Percentiles rank a stretch among this genome's conserved stretches.
phyloP scores from a whole-genome alignment of 2,329 filamentous ascomycete species.

The Hysterium pulicare region DNA sequence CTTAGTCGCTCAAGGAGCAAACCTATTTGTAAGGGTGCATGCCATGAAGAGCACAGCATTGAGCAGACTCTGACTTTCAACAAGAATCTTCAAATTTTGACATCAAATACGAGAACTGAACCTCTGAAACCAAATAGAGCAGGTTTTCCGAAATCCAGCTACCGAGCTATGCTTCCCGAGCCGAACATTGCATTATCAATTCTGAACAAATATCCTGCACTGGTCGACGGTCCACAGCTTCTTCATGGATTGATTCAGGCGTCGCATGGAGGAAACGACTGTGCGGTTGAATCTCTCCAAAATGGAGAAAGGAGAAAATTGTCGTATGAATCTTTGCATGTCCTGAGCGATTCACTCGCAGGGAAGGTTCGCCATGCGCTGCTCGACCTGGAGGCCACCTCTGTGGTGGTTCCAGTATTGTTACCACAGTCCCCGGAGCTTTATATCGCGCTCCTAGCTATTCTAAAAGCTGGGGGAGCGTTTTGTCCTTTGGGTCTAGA shows the following conservation, averaged over 20 bases:
- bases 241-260: slow-evolving; percentile 62
- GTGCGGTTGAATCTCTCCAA: slow-evolving; percentile 64
- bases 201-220: slow-evolving; percentile 54
- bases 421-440: slow-evolving; percentile 73
- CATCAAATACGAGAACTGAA: too few species aligned
- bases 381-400: slow-evolving; percentile 27
- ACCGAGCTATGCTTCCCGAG: slow-evolving; percentile 21
- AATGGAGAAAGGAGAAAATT: slow-evolving; percentile 48
- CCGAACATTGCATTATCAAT: slow-evolving; percentile 33
- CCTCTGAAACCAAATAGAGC: too few species aligned
- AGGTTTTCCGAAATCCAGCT: too few species aligned
- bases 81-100: too few species aligned
- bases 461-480: slow-evolving; percentile 76
- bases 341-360: slow-evolving; percentile 56
- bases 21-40: too few species aligned
- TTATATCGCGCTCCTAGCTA: slow-evolving; percentile 73
- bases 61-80: too few species aligned
- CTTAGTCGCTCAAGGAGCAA: too few species aligned
- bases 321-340: slow-evolving; percentile 63
- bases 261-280: slow-evolving; percentile 28
- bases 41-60: background rate
- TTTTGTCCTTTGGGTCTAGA: slow-evolving; percentile 84
- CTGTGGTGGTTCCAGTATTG: slow-evolving; percentile 67
- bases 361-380: slow-evolving; percentile 19
- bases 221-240: slow-evolving; percentile 53